These are phyloP conservation scores for Ogataea trehalophila DNA, from an alignment of 805 yeast species.

Conservation along the genomic window DNA sequence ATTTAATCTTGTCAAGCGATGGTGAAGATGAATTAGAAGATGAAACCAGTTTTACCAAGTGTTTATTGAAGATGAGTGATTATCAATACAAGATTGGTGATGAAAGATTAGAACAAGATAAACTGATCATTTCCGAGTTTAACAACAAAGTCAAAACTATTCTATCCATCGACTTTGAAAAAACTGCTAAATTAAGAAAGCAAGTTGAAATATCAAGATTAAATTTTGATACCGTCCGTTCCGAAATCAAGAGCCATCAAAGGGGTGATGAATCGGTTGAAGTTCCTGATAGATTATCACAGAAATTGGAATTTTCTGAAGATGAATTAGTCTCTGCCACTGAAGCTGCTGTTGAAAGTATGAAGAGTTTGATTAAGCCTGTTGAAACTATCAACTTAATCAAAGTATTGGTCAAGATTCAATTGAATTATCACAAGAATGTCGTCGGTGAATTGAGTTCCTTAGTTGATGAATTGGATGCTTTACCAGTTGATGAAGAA, in stretches of 20 bases:
- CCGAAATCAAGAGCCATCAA: conserved; percentile 42
- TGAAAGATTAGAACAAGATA: conserved; percentile 67
- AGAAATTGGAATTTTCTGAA: conserved; percentile 53
- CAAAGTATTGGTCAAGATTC: conserved; percentile 64
- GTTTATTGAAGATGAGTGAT: conserved; percentile 50
- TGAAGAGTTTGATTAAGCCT: conserved; percentile 69
- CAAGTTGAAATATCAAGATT: conserved; percentile 66
- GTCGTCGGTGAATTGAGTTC: conserved; percentile 45
- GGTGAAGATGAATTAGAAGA: conserved; percentile 29
- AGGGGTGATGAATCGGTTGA: conserved; percentile 38
- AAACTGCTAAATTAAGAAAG: conserved; percentile 56
- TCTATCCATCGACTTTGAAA: conserved; percentile 54
- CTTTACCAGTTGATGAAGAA: conserved; percentile 42
- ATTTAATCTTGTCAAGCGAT: conserved; percentile 30
- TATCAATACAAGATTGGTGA: conserved; percentile 60
- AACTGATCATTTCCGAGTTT: conserved; percentile 52
- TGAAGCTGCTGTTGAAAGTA: conserved; percentile 70
- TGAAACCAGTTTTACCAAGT: conserved; percentile 47
- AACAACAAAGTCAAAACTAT: conserved; percentile 50
- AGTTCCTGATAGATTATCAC: conserved; percentile 46
- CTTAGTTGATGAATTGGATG: conserved; percentile 40
- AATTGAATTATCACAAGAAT: conserved; percentile 56
- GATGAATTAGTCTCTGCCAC: conserved; percentile 80
- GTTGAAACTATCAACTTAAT: conserved; percentile 58
- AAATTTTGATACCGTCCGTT: conserved; percentile 64